A percentile compares a stretch with the other conserved stretches of the same genome.
Evolutionary conservation across 2,329 filamentous ascomycete species (phyloP).

Genomic region (Phialemonium atrogriseum): DNA sequence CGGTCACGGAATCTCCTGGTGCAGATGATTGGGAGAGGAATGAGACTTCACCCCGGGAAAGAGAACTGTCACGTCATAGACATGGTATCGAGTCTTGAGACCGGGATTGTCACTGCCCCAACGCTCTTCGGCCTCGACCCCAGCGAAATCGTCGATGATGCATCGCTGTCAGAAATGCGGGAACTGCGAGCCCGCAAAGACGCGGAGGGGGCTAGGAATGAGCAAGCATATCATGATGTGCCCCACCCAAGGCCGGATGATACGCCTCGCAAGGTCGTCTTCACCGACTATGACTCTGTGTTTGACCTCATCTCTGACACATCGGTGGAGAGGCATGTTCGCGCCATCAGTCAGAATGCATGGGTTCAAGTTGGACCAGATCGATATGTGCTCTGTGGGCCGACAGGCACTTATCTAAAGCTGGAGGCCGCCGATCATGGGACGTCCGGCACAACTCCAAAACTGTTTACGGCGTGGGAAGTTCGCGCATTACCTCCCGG

Average conservation of each 20-base stretch:
- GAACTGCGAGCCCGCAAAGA: conserved; percentile 41
- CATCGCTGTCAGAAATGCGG: conserved; percentile 54
- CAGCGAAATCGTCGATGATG: conserved; percentile 62
- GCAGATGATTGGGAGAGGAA: conserved; percentile 95
- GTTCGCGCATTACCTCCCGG: conserved; percentile 37
- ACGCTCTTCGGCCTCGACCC: conserved; percentile 92
- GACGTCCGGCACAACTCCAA: conserved; percentile 13
- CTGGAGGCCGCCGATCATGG: conserved; percentile 32
- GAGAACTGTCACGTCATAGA: conserved; percentile 90
- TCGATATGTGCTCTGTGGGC: conserved; percentile 62
- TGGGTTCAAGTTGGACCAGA: conserved; percentile 75
- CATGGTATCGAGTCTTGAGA: conserved; percentile 79
- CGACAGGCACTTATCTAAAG: conserved; percentile 52
- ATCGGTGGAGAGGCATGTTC: conserved; percentile 69
- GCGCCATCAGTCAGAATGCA: conserved; percentile 62
- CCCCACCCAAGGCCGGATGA: conserved; percentile 1
- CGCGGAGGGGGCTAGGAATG: conserved; percentile 27
- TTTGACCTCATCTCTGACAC: conserved; percentile 82
- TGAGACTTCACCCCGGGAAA: conserved; percentile 76
- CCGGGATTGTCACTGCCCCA: conserved; percentile 81
- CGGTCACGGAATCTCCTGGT: conserved; percentile 87
- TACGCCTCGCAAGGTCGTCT: conserved; percentile 49
- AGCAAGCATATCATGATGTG: conserved; percentile 9
- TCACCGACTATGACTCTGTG: conserved; percentile 89
- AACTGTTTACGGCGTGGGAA: conserved; percentile 38